Percentiles rank a stretch among this genome's conserved stretches.
phyloP scores from a whole-genome alignment of 2,329 filamentous ascomycete species.

The Phaeosphaeriaceae sp. region DNA sequence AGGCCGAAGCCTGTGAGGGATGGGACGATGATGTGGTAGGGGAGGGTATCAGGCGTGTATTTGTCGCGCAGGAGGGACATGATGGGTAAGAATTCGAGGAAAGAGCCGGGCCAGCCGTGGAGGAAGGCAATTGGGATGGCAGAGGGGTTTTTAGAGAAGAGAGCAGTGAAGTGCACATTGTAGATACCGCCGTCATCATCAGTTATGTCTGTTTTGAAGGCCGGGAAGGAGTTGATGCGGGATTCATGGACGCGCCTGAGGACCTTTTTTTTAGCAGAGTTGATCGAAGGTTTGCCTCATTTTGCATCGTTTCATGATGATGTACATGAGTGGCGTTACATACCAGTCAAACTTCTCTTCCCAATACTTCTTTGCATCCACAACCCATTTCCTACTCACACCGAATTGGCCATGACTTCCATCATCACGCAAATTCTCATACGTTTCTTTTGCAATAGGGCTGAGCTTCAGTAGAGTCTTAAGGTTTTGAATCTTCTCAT shows the following conservation, averaged over 20 bases:
- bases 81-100: conserved; percentile 63
- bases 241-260: conserved; percentile 48
- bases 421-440: conserved; percentile 34
- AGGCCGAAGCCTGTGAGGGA: conserved; percentile 62
- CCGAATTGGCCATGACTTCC: conserved; percentile 38
- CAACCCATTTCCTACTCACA: conserved; percentile 40
- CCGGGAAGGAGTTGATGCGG: conserved; percentile 58
- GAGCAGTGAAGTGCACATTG: conserved; percentile 58
- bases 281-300: no score
- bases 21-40: conserved; percentile 64
- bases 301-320: not conserved
- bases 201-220: conserved; percentile 55
- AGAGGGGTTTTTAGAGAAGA: conserved; percentile 59
- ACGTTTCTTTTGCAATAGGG: conserved; percentile 40
- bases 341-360: conserved; percentile 45
- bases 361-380: conserved; percentile 39
- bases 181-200: conserved; percentile 42
- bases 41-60: conserved; percentile 58
- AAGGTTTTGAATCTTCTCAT: conserved; percentile 38
- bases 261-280: not conserved
- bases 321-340: not conserved
- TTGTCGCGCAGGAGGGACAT: conserved; percentile 54
- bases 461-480: conserved; percentile 36
- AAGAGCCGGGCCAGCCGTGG: conserved; percentile 62
- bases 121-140: conserved; percentile 59